Conservation (phyloP, 2,329 filamentous ascomycete genomes). For the Ramularia endophylla region DNA sequence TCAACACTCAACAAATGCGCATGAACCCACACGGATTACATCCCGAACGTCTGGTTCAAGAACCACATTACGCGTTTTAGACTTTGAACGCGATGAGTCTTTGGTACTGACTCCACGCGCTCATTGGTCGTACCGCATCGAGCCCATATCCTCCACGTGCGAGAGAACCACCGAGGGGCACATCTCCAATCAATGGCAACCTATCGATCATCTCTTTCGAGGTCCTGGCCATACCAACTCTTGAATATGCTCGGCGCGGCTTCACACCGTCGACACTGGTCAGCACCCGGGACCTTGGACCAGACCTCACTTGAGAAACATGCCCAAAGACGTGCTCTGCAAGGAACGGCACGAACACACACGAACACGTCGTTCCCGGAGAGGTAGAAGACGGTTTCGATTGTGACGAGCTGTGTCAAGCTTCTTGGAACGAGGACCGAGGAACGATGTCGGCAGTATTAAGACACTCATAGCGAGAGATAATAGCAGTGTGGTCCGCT, state of each 20-base stretch:
- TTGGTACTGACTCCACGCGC: not conserved
- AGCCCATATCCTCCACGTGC: constrained; percentile 1
- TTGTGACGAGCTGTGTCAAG: not conserved
- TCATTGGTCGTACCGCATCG: constrained; percentile 5
- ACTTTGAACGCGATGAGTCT: constrained; percentile 5
- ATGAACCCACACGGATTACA: constrained; percentile 2
- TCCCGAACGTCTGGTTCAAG: not conserved
- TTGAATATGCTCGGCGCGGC: constrained; percentile 1
- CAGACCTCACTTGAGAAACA: constrained; percentile 7
- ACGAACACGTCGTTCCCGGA: not conserved
- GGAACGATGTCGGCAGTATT: too few species aligned
- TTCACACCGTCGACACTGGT: too few species aligned
- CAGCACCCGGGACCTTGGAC: not conserved
- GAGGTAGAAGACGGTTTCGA: too few species aligned
- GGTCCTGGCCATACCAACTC: not conserved
- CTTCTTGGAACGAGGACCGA: too few species aligned
- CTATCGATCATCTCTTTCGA: constrained; percentile 1
- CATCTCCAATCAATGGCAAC: constrained; percentile 1
- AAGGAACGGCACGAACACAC: not conserved
- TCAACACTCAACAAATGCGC: constrained; percentile 4
- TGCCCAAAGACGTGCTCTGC: constrained; percentile 5
- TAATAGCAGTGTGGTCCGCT: too few species aligned
- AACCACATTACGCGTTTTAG: not conserved
- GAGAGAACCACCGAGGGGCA: not conserved
- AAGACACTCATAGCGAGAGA: too few species aligned